Conservation (phyloP, 2,329 filamentous ascomycete species). For the Tolypocladium endophyticum region DNA sequence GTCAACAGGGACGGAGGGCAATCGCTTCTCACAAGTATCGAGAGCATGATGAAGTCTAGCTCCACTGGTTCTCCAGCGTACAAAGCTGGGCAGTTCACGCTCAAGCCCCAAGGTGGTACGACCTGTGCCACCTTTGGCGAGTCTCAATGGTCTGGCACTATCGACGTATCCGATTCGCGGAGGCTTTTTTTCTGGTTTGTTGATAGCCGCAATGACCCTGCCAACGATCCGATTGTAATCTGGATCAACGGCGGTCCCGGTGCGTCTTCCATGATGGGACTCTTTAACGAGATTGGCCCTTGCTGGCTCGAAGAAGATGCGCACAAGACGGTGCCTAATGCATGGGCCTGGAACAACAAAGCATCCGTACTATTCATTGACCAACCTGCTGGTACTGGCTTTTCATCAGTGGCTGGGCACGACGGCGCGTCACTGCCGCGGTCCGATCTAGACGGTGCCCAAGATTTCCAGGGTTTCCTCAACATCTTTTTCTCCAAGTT, state of each 20-base stretch:
- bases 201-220: conserved; percentile 14
- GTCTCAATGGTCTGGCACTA: conserved; percentile 3
- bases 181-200: conserved; percentile 14
- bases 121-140: background rate
- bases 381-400: conserved; percentile 18
- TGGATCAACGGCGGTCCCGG: conserved; percentile 52
- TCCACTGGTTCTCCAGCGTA: no score
- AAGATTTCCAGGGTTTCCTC: conserved; percentile 36
- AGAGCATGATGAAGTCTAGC: no score
- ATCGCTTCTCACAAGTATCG: no score
- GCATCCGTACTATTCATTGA: conserved; percentile 23
- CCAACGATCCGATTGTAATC: conserved; percentile 32
- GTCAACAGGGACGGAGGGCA: no score
- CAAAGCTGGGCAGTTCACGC: no score
- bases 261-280: conserved; percentile 39
- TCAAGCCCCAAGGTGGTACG: background rate
- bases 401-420: conserved; percentile 23
- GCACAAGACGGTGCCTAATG: conserved; percentile 36
- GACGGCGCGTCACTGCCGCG: conserved; percentile 8
- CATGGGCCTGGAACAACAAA: conserved; percentile 48
- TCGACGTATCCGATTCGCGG: conserved; percentile 1
- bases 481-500: conserved; percentile 30
- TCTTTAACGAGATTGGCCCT: conserved; percentile 40
- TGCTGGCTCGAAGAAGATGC: conserved; percentile 42
- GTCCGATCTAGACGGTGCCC: conserved; percentile 22